Conservation (phyloP, 2,329 filamentous ascomycete species). For the Fusarium sp. region DNA sequence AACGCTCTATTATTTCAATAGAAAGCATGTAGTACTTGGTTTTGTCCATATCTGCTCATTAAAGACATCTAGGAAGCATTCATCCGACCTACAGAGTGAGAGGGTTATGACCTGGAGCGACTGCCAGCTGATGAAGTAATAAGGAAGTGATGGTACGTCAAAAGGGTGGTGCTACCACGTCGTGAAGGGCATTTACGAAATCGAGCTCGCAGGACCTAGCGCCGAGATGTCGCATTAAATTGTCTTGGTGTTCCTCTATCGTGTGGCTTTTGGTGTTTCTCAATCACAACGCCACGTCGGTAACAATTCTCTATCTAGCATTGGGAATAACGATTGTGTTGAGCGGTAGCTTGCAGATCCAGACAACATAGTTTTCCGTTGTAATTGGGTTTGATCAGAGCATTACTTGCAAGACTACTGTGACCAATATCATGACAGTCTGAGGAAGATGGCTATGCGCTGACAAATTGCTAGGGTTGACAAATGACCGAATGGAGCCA, state of each 20-base stretch:
- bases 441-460: background rate
- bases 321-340: too few relatives aligned
- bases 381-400: rapidly evolving
- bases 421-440: rapidly evolving
- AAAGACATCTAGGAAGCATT: background rate
- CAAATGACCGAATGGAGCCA: background rate
- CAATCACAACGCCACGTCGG: background rate
- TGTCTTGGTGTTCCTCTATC: background rate
- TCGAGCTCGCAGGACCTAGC: background rate
- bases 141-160: background rate
- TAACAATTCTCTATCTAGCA: too few relatives aligned
- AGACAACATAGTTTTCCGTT: rapidly evolving
- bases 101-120: background rate
- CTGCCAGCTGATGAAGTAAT: background rate
- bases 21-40: too few relatives aligned
- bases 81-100: too few relatives aligned
- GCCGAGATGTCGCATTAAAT: background rate
- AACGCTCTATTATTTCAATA: too few relatives aligned
- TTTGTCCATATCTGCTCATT: background rate
- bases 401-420: background rate
- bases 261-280: background rate
- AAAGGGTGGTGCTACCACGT: background rate
- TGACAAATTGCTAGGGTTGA: background rate
- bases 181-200: background rate
- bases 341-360: rapidly evolving